Percentiles rank a stretch among this genome's conserved stretches.
Conservation (phyloP, 148 eudicot species). For the Rhododendron vialii region DNA sequence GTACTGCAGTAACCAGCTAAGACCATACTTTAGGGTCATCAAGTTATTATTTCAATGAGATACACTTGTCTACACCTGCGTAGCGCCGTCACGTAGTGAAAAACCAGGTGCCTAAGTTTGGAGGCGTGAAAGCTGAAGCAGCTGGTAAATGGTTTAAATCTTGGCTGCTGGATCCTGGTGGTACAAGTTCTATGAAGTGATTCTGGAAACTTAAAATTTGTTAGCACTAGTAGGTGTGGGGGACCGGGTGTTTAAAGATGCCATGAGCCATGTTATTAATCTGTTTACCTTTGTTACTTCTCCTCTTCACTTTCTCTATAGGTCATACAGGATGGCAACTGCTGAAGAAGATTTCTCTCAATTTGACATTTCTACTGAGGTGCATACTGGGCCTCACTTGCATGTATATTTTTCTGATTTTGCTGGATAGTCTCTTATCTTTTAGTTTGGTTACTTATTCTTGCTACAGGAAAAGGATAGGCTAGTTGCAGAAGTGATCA, state of each 20-base stretch:
- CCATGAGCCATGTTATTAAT: not conserved
- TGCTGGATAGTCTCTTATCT: not conserved
- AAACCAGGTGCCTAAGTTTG: not conserved
- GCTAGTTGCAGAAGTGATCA: slow-evolving; percentile 76
- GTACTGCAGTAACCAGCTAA: not conserved
- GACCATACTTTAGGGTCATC: not conserved
- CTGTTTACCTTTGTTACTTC: not conserved
- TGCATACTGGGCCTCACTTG: slow-evolving; percentile 8
- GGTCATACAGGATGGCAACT: slow-evolving; percentile 39
- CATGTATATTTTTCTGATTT: not conserved
- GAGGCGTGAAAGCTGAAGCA: not conserved
- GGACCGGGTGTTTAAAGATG: not conserved
- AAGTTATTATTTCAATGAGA: not conserved
- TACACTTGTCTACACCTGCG: not conserved
- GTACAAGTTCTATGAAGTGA: not conserved
- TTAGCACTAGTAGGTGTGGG: not conserved
- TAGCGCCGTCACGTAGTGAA: not conserved
- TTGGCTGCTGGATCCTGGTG: not conserved
- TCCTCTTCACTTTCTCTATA: not conserved
- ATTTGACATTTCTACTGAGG: slow-evolving; percentile 70
- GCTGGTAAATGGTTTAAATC: not conserved
- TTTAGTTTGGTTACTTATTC: slow-evolving; percentile 2
- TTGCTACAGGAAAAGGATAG: slow-evolving; percentile 68
- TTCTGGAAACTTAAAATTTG: not conserved
- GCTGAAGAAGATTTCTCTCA: slow-evolving; percentile 49